A percentile compares a stretch with the other conserved stretches of the same genome.
These are phyloP conservation scores for Oldenlandia corymbosa DNA, from an alignment of 257 asterid species.

Conservation along the genomic window DNA sequence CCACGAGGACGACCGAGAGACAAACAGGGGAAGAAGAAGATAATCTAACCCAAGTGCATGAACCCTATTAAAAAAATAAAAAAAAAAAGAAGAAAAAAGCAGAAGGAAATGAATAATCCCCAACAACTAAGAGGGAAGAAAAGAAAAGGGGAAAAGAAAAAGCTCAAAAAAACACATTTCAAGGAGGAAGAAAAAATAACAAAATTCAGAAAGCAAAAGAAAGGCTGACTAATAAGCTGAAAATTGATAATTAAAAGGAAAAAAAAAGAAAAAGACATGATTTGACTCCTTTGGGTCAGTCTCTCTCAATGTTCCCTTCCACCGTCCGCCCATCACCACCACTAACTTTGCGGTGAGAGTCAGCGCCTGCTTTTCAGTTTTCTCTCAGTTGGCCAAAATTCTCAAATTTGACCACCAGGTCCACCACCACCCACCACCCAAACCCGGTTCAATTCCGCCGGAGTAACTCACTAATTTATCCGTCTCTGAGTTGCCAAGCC, in stretches of 20 bases:
- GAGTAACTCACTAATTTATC: constrained; percentile 19
- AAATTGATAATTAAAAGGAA: constrained; percentile 18
- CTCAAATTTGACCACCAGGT: too few relatives aligned
- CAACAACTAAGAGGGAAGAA: neutral
- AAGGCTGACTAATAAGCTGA: constrained; percentile 18
- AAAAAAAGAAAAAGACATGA: constrained; percentile 48
- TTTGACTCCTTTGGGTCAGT: constrained; percentile 47
- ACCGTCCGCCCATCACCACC: constrained; percentile 7
- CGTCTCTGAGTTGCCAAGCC: constrained; percentile 57
- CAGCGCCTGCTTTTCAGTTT: constrained; percentile 8
- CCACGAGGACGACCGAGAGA: constrained; percentile 11
- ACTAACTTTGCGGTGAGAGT: constrained; percentile 4
- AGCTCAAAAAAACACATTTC: neutral
- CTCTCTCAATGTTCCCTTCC: constrained; percentile 31
- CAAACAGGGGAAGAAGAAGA: neutral
- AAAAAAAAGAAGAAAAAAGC: neutral
- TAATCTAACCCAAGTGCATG: neutral
- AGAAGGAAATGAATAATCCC: neutral
- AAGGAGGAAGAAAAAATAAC: neutral
- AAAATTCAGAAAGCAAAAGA: neutral
- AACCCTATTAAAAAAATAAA: constrained; percentile 4
- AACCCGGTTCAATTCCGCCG: too few relatives aligned
- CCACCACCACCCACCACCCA: too few relatives aligned
- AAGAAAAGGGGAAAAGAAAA: neutral
- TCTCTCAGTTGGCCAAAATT: neutral